phyloP scores from a whole-genome alignment of 139 green algal species.

The Chlorella sp. region DNA sequence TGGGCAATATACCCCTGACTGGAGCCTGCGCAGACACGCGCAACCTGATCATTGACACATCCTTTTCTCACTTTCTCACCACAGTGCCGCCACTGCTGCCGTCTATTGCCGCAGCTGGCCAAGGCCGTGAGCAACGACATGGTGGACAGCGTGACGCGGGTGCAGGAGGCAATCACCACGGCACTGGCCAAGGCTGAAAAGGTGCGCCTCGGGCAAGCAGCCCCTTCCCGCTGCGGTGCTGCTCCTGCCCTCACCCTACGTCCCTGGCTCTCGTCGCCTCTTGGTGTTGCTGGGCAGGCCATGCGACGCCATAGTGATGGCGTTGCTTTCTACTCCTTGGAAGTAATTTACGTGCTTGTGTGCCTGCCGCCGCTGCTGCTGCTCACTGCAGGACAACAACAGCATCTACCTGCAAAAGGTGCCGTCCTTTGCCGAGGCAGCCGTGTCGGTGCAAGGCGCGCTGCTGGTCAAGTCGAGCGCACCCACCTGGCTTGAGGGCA shows the following conservation, averaged over 20 bases:
- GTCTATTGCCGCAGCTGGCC: constrained; percentile 1
- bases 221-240: background rate
- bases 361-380: background rate
- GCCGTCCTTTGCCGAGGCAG: constrained; percentile 7
- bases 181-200: constrained; percentile 42
- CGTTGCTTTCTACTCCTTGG: too few species aligned
- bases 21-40: too few species aligned
- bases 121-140: constrained; percentile 56
- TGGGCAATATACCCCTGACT: background rate
- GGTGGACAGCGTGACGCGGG: constrained; percentile 72
- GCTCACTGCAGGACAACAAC: constrained; percentile 37
- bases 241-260: background rate
- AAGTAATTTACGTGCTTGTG: too few species aligned
- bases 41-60: too few species aligned
- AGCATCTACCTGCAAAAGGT: constrained; percentile 43
- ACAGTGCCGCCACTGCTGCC: too few species aligned
- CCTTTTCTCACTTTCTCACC: too few species aligned
- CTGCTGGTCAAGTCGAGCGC: constrained; percentile 52
- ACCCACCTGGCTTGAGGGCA: constrained; percentile 31
- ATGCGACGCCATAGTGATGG: too few species aligned
- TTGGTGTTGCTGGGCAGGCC: too few species aligned
- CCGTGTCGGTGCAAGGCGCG: constrained; percentile 36
- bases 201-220: background rate
- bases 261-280: too few species aligned
- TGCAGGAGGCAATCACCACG: constrained; percentile 38